Conservation (phyloP, 116 monocot species). For the Posidonia oceanica region DNA sequence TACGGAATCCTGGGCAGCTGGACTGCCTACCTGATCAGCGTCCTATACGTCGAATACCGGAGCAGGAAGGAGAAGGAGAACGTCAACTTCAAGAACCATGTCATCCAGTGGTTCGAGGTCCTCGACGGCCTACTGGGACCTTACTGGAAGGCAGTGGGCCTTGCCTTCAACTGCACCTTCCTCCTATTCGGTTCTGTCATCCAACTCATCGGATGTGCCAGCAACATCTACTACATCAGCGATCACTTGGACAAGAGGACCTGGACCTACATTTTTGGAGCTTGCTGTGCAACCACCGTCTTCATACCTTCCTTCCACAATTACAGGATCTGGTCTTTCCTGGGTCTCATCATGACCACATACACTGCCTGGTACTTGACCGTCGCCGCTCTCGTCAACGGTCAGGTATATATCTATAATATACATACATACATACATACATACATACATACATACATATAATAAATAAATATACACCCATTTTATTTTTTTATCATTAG, state of each 20-base stretch:
- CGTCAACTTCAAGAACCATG: slow-evolving; percentile 78
- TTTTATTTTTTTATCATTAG: too few species aligned
- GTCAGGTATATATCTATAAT: slow-evolving; percentile 31
- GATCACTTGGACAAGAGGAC: slow-evolving; percentile 72
- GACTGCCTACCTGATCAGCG: slow-evolving; percentile 89
- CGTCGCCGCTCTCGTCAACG: slow-evolving; percentile 49
- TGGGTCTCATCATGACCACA: slow-evolving; percentile 70
- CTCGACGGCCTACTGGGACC: slow-evolving; percentile 72
- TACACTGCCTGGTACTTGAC: slow-evolving; percentile 75
- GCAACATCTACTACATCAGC: slow-evolving; percentile 72
- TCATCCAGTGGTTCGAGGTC: slow-evolving; percentile 94
- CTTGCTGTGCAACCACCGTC: slow-evolving; percentile 71
- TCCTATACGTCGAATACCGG: slow-evolving; percentile 72
- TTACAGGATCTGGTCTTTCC: slow-evolving; percentile 68
- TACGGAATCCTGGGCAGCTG: slow-evolving; percentile 87
- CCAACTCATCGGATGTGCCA: slow-evolving; percentile 67
- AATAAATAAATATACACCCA: too few species aligned
- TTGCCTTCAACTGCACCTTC: slow-evolving; percentile 87
- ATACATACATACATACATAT: too few species aligned
- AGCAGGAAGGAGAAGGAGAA: slow-evolving; percentile 74
- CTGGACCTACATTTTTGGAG: slow-evolving; percentile 79
- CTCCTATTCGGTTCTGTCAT: slow-evolving; percentile 88
- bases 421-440: too few species aligned
- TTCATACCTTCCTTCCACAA: slow-evolving; percentile 84
- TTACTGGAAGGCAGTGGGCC: slow-evolving; percentile 68